Base-by-base conservation (phyloP, 306 rosid species). In the Aeschynomene evenia region DNA sequence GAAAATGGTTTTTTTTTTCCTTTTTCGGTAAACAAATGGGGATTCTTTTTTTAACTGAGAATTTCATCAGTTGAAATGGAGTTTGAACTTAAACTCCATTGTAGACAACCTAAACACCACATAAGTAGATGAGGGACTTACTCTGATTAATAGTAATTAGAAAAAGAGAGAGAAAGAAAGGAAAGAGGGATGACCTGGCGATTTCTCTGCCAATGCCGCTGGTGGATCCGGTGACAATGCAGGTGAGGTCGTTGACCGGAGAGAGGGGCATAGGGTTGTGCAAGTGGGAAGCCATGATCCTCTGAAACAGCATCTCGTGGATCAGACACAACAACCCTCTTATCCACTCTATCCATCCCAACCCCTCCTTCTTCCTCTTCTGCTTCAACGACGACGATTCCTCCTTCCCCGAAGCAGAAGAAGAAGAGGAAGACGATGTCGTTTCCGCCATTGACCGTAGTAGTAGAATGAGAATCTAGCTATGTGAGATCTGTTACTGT, bases 161-260 rank as follows among this genome's bases (percentile, higher is more conserved):
- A 26, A 26, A 56, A 28, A 4, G 2, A 4, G 5, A 34, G 13
- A 28, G 22, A 5, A 13, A 15, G 13, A 24, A 56, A 36, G 37
- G 14, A 42, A 28, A 13, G 20, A 1, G 3, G 6, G 28, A 48
- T n/a, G n/a, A 92, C 98, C 98, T 89, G 12, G 98, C 98, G 51
- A 87, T 94, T 89, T 94, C 90, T 33, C 84, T 84, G 77, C 98
- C 98, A 34, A 94, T 94, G 70, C 98, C 98, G 49, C 98, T 94
- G 68, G 98, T 94, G 61, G 98, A 88, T 51, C 98, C 98, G 14
- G 97, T 94, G 72, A 90, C 97, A 64, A 94, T 81, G 89, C 91
- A 85, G 39, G 96, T 85, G 69, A 90, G 85, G 19, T 90, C 94
- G 51, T 87, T 84, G 68, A 87, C 18, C 3, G 95, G 97, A 75